Evolutionary conservation across 2,329 filamentous ascomycete genomes (phyloP), one percentile per base, ranked within the genome.

Genomic region (Penicillium sp.): DNA sequence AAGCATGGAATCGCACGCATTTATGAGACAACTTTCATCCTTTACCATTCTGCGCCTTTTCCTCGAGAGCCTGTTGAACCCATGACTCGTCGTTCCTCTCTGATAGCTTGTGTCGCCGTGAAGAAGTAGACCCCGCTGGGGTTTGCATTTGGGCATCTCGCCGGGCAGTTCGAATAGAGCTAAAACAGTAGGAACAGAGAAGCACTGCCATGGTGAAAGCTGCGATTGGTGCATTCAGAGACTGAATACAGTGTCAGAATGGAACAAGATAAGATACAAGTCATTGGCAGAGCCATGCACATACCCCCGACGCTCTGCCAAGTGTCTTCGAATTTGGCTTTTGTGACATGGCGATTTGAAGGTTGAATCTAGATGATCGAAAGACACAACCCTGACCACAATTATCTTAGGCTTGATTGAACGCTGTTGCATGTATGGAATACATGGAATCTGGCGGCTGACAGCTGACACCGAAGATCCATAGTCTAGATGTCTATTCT

Each of bases 161-260:
- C 62, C 88, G 87, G 3, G 87, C 87, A 22, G 85, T 82, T 56
- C 81, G 78, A 57, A 89, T 89, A 22, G 83, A 86, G 8, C 81
- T 86, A 47, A 86, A 75, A 27, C 85, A 78, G 71, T 89, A 89
- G 39, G 73, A 71, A 69, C 82, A 83, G 31, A 86, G 78, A 21
- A 87, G 66, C 45, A 80, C 70, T 14, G 83, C 84, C 83, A 87
- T 86, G 13, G 81, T 81, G 58, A 85, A 76, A 24, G 83, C 83
- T n/a, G 83, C 83, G n/a, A 84, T 75, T 5, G 84, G 84, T 2
- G 83, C 83, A 55, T 82, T 79, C 36, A 85, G 64, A 4, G 79
- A 83, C 79, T 82, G 48, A 18, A 13, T 21, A 48, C 14, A 27
- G 45, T 21, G 44, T 46, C 34, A 24, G 42, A 38, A 16, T 27